phyloP scores from a whole-genome alignment of 2,329 filamentous ascomycete species.

The Verticillium tricorpus region DNA sequence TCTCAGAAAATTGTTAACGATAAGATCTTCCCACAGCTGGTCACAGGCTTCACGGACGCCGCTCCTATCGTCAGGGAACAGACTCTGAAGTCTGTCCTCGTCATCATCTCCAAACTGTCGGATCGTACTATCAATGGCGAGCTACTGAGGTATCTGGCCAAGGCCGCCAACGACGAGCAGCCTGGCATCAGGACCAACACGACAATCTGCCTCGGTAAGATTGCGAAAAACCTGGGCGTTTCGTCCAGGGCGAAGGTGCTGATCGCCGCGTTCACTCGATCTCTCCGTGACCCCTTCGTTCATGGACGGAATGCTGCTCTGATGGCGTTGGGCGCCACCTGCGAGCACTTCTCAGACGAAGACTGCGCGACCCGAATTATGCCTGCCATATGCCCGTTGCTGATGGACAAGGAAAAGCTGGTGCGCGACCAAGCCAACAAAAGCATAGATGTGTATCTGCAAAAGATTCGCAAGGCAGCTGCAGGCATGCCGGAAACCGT shows the following conservation, averaged over 20 bases:
- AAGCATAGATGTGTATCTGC: slow-evolving; percentile 80
- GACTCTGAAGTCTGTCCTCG: slow-evolving; percentile 89
- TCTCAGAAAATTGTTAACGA: slow-evolving; percentile 88
- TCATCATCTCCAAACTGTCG: slow-evolving; percentile 82
- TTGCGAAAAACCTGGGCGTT: slow-evolving; percentile 79
- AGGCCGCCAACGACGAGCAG: slow-evolving; percentile 96
- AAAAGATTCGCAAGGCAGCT: slow-evolving; percentile 75
- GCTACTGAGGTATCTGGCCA: slow-evolving; percentile 82
- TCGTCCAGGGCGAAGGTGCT: slow-evolving; percentile 84
- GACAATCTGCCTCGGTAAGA: slow-evolving; percentile 94
- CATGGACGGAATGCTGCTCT: slow-evolving; percentile 88
- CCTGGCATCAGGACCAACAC: slow-evolving; percentile 97
- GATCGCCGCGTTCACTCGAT: slow-evolving; percentile 84
- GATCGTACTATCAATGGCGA: slow-evolving; percentile 94
- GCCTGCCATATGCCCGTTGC: slow-evolving; percentile 74
- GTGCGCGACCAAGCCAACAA: slow-evolving; percentile 89
- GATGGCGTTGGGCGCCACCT: slow-evolving; percentile 78
- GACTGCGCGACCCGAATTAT: slow-evolving; percentile 82
- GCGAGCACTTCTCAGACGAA: slow-evolving; percentile 82
- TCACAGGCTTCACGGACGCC: slow-evolving; percentile 90
- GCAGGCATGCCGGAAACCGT: slow-evolving; percentile 75
- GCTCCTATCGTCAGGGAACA: slow-evolving; percentile 92
- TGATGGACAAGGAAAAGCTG: slow-evolving; percentile 94
- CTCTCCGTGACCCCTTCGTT: slow-evolving; percentile 88
- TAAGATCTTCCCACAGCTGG: slow-evolving; percentile 92